Evolutionary conservation across 2,329 filamentous ascomycete species (phyloP).

Genomic region (Monosporascus sp.): DNA sequence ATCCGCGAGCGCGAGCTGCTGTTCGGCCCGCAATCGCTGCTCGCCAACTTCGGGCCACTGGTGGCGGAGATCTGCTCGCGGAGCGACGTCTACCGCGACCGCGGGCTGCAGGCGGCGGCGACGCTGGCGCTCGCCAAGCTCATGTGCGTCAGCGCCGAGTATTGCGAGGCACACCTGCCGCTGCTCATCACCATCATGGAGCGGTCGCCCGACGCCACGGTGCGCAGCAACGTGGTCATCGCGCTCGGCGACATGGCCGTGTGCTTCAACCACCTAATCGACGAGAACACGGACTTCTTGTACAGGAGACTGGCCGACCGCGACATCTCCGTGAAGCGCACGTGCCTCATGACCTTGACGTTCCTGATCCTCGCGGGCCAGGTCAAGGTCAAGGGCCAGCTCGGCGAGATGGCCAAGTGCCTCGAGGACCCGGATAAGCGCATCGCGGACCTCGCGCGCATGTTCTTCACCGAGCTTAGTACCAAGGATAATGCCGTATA

Average conservation of each 20-base stretch:
- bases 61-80: slow-evolving; percentile 92
- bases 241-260: slow-evolving; percentile 98
- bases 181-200: slow-evolving; percentile 98
- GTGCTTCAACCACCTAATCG: slow-evolving; percentile 98
- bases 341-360: slow-evolving; percentile 96
- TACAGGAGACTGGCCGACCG: slow-evolving; percentile 88
- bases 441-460: slow-evolving; percentile 87
- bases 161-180: slow-evolving; percentile 88
- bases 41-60: slow-evolving; percentile 86
- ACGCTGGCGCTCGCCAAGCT: slow-evolving; percentile 94
- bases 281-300: slow-evolving; percentile 97
- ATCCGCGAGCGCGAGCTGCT: slow-evolving; percentile 81
- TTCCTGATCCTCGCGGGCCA: slow-evolving; percentile 96
- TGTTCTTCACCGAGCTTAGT: slow-evolving; percentile 98
- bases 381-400: slow-evolving; percentile 97
- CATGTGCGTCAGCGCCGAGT: slow-evolving; percentile 97
- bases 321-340: slow-evolving; percentile 88
- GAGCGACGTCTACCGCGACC: slow-evolving; percentile 87
- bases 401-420: slow-evolving; percentile 99
- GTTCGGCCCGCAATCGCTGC: slow-evolving; percentile 72
- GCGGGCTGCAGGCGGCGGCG: slow-evolving; percentile 85
- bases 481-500: slow-evolving; percentile 99
- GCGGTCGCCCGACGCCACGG: slow-evolving; percentile 84
- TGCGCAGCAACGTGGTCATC: slow-evolving; percentile 93
- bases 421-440: slow-evolving; percentile 93